A percentile compares a stretch with the other conserved stretches of the same genome.
Evolutionary conservation across 805 yeast species (phyloP).

Genomic region (Candida ulmi): DNA sequence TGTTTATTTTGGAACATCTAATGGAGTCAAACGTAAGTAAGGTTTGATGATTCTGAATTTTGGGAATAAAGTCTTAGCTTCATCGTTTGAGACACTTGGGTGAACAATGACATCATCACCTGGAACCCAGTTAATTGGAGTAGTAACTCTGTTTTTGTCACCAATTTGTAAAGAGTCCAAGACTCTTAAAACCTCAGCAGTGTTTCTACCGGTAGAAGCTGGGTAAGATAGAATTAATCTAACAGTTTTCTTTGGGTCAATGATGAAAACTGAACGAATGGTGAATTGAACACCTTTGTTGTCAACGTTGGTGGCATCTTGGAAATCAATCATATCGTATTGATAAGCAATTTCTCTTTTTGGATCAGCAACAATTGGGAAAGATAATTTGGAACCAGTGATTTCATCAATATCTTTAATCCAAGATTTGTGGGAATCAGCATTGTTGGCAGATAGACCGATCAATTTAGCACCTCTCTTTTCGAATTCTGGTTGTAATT

Average conservation of each 20-base stretch:
- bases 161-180: slow-evolving; percentile 65
- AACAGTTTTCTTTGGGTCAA: slow-evolving; percentile 61
- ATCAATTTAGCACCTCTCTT: slow-evolving; percentile 60
- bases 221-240: slow-evolving; percentile 64
- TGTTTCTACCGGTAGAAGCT: slow-evolving; percentile 70
- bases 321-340: slow-evolving; percentile 68
- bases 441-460: slow-evolving; percentile 62
- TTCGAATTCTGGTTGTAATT: slow-evolving; percentile 62
- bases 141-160: slow-evolving; percentile 56
- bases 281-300: slow-evolving; percentile 62
- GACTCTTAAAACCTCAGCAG: slow-evolving; percentile 67
- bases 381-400: slow-evolving; percentile 49
- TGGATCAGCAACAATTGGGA: slow-evolving; percentile 69
- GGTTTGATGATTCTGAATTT: slow-evolving; percentile 57
- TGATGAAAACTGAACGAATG: slow-evolving; percentile 65
- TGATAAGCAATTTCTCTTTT: slow-evolving; percentile 52
- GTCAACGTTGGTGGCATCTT: slow-evolving; percentile 62
- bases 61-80: slow-evolving; percentile 56
- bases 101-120: slow-evolving; percentile 74
- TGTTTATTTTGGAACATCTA: slow-evolving; percentile 13
- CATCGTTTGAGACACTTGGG: slow-evolving; percentile 55
- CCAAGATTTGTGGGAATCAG: slow-evolving; percentile 61
- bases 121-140: slow-evolving; percentile 69
- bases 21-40: slow-evolving; percentile 52
- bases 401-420: slow-evolving; percentile 67